A percentile compares a stretch with the other conserved stretches of the same genome.
phyloP scores from a whole-genome alignment of 2,329 filamentous ascomycete species.

The Colletotrichum sp. region DNA sequence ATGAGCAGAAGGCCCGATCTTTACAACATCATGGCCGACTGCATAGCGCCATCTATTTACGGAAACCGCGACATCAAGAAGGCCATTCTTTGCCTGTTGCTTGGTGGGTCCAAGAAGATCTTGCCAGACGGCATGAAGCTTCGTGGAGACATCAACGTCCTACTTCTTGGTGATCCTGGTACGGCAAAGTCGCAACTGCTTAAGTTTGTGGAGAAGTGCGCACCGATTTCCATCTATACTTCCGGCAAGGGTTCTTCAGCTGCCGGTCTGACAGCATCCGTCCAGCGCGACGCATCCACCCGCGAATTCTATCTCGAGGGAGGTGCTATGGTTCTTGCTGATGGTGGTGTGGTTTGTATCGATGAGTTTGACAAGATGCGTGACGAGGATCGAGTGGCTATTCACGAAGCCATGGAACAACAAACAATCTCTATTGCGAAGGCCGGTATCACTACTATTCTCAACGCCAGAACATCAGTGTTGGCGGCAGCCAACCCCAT shows the following conservation, averaged over 20 bases:
- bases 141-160: conserved; percentile 96
- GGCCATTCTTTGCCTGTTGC: conserved; percentile 88
- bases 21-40: conserved; percentile 89
- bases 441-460: conserved; percentile 96
- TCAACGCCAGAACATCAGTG: conserved; percentile 94
- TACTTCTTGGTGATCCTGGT: conserved; percentile 95
- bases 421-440: conserved; percentile 99
- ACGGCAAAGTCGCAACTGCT: conserved; percentile 97
- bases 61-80: conserved; percentile 97
- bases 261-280: conserved; percentile 95
- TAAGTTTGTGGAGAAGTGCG: conserved; percentile 96
- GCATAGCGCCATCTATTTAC: conserved; percentile 97
- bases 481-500: conserved; percentile 96
- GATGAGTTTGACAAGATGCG: conserved; percentile 99
- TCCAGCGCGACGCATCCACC: conserved; percentile 89
- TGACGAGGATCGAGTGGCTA: conserved; percentile 95
- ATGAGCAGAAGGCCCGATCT: conserved; percentile 89
- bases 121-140: conserved; percentile 97
- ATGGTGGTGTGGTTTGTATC: conserved; percentile 96
- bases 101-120: conserved; percentile 97
- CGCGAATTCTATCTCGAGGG: conserved; percentile 98
- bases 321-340: conserved; percentile 96
- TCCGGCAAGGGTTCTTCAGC: conserved; percentile 98
- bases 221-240: conserved; percentile 97
- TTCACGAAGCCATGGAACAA: conserved; percentile 99